phyloP scores from a whole-genome alignment of 768 basidiomycete genomes.

The Dacryopinax primogenitus region DNA sequence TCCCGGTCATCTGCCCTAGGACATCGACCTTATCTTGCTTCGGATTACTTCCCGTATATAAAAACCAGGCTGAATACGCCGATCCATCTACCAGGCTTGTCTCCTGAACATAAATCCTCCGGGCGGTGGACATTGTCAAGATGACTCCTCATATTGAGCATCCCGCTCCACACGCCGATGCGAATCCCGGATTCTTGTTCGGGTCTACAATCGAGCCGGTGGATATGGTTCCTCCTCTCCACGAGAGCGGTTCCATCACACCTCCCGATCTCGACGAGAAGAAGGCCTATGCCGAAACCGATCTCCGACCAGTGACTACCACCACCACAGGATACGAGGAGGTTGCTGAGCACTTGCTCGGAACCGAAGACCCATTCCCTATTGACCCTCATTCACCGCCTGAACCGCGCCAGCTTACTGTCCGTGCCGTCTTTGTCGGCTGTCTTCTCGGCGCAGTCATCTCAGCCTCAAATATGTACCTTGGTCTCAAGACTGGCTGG shows the following conservation, averaged over 20 bases:
- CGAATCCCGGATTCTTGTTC: neutral
- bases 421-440: constrained; percentile 38
- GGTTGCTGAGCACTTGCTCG: neutral
- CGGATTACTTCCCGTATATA: neutral
- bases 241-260: constrained; percentile 1
- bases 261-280: constrained; percentile 5
- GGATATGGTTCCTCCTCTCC: neutral
- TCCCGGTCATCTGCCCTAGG: neutral
- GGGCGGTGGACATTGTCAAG: neutral
- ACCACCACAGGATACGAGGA: neutral
- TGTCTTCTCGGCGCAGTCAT: constrained; percentile 42
- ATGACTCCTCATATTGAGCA: neutral
- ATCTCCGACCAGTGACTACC: neutral
- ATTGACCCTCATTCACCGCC: constrained; percentile 36
- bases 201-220: neutral
- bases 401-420: constrained; percentile 26
- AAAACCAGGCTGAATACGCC: constrained; percentile 1
- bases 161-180: neutral
- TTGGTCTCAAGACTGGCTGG: constrained; percentile 56
- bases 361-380: constrained; percentile 37
- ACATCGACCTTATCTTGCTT: neutral
- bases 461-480: constrained; percentile 47
- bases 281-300: constrained; percentile 4
- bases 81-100: neutral
- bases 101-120: neutral